A percentile compares a stretch with the other conserved stretches of the same genome.
phyloP scores from a whole-genome alignment of 2,329 filamentous ascomycete species.

The Cladophialophora carrionii region DNA sequence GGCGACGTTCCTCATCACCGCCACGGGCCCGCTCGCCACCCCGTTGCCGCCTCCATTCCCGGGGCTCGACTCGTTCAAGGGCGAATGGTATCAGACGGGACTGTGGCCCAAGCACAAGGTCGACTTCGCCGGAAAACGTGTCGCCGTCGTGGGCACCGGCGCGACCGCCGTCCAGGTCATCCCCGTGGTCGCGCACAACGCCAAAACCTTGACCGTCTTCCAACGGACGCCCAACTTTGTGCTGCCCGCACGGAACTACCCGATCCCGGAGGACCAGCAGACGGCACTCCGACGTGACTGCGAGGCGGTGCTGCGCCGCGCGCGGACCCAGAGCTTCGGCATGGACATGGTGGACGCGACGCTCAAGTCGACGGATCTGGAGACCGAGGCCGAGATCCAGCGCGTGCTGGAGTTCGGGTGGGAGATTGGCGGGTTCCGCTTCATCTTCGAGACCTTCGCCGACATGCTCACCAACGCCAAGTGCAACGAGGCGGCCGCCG shows the following conservation, averaged over 20 bases:
- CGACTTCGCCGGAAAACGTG: slow-evolving; percentile 54
- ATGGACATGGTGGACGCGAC: slow-evolving; percentile 33
- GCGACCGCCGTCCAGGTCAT: slow-evolving; percentile 52
- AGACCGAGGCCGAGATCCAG: slow-evolving; percentile 34
- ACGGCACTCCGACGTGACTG: slow-evolving; percentile 35
- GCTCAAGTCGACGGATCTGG: slow-evolving; percentile 17
- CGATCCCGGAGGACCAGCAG: slow-evolving; percentile 39
- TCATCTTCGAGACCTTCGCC: slow-evolving; percentile 59
- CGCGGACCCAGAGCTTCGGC: slow-evolving; percentile 40
- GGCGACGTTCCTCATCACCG: slow-evolving; percentile 51
- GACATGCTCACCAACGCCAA: slow-evolving; percentile 55
- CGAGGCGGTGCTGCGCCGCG: slow-evolving; percentile 39
- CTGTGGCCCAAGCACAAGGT: slow-evolving; percentile 61
- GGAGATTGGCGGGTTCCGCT: slow-evolving; percentile 57
- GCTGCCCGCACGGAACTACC: slow-evolving; percentile 25
- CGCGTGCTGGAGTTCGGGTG: slow-evolving; percentile 41
- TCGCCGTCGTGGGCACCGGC: slow-evolving; percentile 67
- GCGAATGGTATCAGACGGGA: slow-evolving; percentile 61
- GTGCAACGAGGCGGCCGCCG: slow-evolving; percentile 58
- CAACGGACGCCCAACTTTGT: slow-evolving; percentile 66
- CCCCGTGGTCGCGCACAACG: slow-evolving; percentile 33
- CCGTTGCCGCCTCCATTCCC: slow-evolving; percentile 59
- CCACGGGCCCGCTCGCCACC: slow-evolving; percentile 55
- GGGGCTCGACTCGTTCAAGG: slow-evolving; percentile 62
- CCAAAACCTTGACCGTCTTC: slow-evolving; percentile 47